These are phyloP conservation scores for Plasmodium malariae DNA, from an alignment of 169 alveolate genomes.

Conservation along the genomic window DNA sequence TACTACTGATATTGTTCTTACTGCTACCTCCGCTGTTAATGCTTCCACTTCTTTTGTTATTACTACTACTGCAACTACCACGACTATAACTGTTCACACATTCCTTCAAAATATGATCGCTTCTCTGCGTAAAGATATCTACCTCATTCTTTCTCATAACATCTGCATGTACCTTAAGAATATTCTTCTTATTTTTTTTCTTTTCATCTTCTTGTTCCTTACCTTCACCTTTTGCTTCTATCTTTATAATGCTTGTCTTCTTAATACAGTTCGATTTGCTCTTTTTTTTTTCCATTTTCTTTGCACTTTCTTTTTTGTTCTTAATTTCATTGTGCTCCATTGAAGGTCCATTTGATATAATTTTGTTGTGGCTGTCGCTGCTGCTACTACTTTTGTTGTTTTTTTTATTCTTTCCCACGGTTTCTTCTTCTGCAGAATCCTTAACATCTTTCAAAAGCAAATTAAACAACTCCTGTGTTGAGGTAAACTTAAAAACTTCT, in stretches of 20 bases:
- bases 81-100: not conserved
- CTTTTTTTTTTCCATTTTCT: not conserved
- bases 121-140: not conserved
- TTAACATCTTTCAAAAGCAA: conserved; percentile 50
- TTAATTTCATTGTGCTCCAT: not conserved
- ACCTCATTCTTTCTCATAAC: not conserved
- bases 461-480: conserved; percentile 65
- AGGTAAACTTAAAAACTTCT: conserved; percentile 52
- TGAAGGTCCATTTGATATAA: not conserved
- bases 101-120: not conserved
- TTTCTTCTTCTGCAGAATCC: conserved; percentile 4
- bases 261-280: not conserved
- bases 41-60: too few relatives aligned
- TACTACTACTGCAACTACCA: not conserved
- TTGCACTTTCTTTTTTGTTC: not conserved
- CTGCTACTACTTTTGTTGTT: too few relatives aligned
- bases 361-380: not conserved
- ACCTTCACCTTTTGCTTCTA: too few relatives aligned
- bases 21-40: too few relatives aligned
- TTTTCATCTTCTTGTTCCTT: too few relatives aligned
- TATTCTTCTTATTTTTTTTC: too few relatives aligned
- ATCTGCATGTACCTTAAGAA: too few relatives aligned
- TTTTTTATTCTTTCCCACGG: too few relatives aligned
- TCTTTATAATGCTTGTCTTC: not conserved
- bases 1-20: too few relatives aligned